phyloP scores from a whole-genome alignment of 2,329 filamentous ascomycete genomes.

The Trichophaea hybrida region DNA sequence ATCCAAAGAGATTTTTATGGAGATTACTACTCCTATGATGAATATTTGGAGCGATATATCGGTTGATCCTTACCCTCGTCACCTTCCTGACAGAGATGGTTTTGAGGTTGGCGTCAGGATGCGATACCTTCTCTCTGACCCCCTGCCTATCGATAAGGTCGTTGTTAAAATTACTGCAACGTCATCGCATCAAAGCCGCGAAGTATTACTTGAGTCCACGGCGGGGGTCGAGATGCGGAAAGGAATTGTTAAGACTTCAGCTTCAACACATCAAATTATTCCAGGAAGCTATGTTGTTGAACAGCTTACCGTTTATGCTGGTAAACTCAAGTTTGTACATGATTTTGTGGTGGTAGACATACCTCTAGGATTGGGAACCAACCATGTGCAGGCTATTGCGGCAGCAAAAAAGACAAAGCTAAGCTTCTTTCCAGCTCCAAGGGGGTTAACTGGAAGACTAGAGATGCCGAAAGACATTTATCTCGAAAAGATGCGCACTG shows the following conservation, averaged over 20 bases:
- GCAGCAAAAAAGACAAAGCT: constrained; percentile 28
- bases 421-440: constrained; percentile 18
- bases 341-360: constrained; percentile 43
- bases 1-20: constrained; percentile 32
- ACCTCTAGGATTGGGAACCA: constrained; percentile 34
- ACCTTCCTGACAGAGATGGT: constrained; percentile 57
- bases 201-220: constrained; percentile 49
- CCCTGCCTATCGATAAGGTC: constrained; percentile 50
- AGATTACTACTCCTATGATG: constrained; percentile 34
- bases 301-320: constrained; percentile 49
- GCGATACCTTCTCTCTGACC: constrained; percentile 56
- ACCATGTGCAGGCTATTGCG: constrained; percentile 28
- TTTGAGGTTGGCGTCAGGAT: constrained; percentile 57
- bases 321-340: constrained; percentile 50
- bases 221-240: constrained; percentile 38
- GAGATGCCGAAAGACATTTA: constrained; percentile 54
- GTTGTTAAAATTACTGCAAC: constrained; percentile 50
- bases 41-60: constrained; percentile 60
- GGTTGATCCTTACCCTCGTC: constrained; percentile 53
- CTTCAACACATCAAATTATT: constrained; percentile 42
- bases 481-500: constrained; percentile 60
- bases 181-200: constrained; percentile 38
- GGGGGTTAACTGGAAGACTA: constrained; percentile 13
- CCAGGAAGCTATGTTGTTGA: constrained; percentile 64
- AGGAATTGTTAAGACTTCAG: constrained; percentile 40